A percentile compares a stretch with the other conserved stretches of the same genome.
Conservation (phyloP, 441 rosid genomes). For the Arabidopsis hybrid region DNA sequence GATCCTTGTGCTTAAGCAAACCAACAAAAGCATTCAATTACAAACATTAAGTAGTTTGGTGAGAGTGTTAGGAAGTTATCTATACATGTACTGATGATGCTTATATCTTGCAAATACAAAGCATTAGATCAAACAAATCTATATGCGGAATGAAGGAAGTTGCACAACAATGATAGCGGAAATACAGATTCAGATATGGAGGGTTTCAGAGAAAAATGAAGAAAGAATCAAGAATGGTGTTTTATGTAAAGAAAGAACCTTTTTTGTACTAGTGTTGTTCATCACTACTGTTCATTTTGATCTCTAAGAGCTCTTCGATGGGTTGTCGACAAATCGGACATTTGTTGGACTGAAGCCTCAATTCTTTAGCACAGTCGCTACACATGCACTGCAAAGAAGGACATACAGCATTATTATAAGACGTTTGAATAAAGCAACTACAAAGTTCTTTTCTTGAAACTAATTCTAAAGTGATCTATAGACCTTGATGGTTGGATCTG, state of each 20-base stretch:
- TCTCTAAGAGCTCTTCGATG: conserved; percentile 74
- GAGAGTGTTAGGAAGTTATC: background rate
- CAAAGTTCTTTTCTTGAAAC: background rate
- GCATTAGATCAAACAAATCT: conserved; percentile 33
- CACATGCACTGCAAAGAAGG: conserved; percentile 71
- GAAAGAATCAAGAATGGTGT: conserved; percentile 33
- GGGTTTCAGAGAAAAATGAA: background rate
- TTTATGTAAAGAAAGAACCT: conserved; percentile 39
- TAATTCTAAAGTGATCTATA: too few relatives aligned
- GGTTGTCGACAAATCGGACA: conserved; percentile 90
- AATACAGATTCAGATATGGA: background rate
- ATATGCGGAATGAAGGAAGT: background rate
- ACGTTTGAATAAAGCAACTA: background rate
- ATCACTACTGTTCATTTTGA: conserved; percentile 60
- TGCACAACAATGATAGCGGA: background rate
- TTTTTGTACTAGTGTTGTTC: conserved; percentile 32
- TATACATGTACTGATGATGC: conserved; percentile 13
- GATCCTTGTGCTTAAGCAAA: conserved; percentile 20
- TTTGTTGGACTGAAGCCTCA: conserved; percentile 76
- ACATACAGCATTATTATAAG: background rate
- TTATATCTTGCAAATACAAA: conserved; percentile 3
- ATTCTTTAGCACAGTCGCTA: conserved; percentile 74
- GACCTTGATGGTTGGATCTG: too few relatives aligned
- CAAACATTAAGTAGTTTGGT: conserved; percentile 5
- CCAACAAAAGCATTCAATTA: conserved; percentile 27